Percentiles rank a stretch among this genome's conserved stretches.
Evolutionary conservation across 306 rosid genomes (phyloP).

Genomic region (Canavalia ensiformis): DNA sequence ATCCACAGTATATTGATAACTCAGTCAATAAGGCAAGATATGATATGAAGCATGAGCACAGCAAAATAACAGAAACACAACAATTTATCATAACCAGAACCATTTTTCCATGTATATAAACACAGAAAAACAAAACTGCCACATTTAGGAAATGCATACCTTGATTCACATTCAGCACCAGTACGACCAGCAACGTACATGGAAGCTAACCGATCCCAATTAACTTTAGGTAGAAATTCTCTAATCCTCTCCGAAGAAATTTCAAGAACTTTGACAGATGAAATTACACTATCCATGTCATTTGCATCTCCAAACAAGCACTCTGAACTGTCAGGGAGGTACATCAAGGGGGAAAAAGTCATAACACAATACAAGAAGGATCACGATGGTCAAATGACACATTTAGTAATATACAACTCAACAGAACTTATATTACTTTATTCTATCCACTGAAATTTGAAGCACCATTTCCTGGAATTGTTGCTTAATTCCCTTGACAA

Average conservation of each 20-base stretch:
- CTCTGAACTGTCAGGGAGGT: slow-evolving; percentile 55
- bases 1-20: slow-evolving; percentile 11
- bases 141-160: slow-evolving; percentile 64
- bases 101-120: slow-evolving; percentile 24
- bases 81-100: slow-evolving; percentile 34
- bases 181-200: slow-evolving; percentile 72
- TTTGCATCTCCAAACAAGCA: slow-evolving; percentile 58
- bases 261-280: slow-evolving; percentile 69
- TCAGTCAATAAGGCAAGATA: not conserved
- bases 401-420: slow-evolving; percentile 28
- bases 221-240: slow-evolving; percentile 79
- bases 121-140: slow-evolving; percentile 6
- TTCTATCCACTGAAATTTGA: slow-evolving; percentile 68
- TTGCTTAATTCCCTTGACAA: slow-evolving; percentile 84
- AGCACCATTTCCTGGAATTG: slow-evolving; percentile 82
- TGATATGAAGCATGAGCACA: slow-evolving; percentile 30
- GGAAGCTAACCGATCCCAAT: slow-evolving; percentile 89
- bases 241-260: slow-evolving; percentile 66
- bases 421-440: slow-evolving; percentile 56
- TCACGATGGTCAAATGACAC: slow-evolving; percentile 35
- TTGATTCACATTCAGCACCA: slow-evolving; percentile 89
- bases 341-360: not conserved
- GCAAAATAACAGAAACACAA: slow-evolving; percentile 21
- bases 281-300: slow-evolving; percentile 66
- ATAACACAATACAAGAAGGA: slow-evolving; percentile 9